Base-by-base conservation (phyloP, 345 rosid species). In the Populus deltoides region DNA sequence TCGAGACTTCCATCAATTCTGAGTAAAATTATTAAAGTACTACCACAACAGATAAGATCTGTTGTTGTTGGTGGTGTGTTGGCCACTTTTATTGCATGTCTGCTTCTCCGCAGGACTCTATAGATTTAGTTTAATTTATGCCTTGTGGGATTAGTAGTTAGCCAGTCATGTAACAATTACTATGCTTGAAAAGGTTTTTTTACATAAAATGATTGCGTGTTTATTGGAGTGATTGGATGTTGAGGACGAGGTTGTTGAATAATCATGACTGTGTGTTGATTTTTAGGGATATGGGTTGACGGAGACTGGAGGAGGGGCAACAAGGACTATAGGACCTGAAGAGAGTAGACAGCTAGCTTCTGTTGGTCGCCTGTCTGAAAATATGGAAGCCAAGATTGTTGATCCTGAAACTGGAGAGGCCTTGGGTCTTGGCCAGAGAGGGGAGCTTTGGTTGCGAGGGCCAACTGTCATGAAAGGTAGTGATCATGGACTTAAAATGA, bases 251-350 rank as follows among this genome's bases (percentile, higher is more conserved):
- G 61, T 33, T 31, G 49, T 47, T n/a, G 27, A 77, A 7, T 36
- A 12, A 8, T 59, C 67, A 73, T 33, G 35, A 33, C 7, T 38
- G 18, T 13, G 24, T 27, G 8, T 6, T 18, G 31, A 15, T 72
- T 67, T 41, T 66, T 31, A 93, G 99, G 99, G 99, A 47, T 96
- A 96, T 87, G 99, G 99, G 63, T 70, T 96, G 91, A 96, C 99
- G 6, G 99, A 96, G 86, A 91, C 89, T 17, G 63, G 81, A 45
- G 99, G 94, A 51, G 91, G 81, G 67, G 94, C 86, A 0, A 47
- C 98, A 2, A 85, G 84, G 62, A 84, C 70, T 13, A 27, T 77
- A 25, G 88, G 86, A 63, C 90, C 92, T 1, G 93, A 89, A 31
- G 98, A 95, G 87, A 35, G 22, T 1, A 68, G 78, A 69, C 86